Conservation (phyloP, 176 grass and related monocot genomes). For the Raddia guianensis region DNA sequence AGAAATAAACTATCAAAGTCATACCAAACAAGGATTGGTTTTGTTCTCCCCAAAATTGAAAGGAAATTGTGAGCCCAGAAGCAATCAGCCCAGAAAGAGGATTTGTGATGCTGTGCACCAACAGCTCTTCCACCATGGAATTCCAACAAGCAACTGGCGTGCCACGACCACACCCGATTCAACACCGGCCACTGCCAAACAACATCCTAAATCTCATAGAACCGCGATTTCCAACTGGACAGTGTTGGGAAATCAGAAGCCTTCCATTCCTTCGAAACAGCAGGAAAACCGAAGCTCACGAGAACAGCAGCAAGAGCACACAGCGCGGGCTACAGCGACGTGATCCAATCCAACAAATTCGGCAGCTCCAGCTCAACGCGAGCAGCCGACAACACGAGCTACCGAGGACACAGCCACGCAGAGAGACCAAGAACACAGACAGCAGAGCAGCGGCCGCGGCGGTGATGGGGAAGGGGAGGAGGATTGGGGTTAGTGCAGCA, state of each 20-base stretch:
- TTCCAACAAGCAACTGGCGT: neutral
- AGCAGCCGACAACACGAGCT: neutral
- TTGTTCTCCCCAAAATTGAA: neutral
- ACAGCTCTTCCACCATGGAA: neutral
- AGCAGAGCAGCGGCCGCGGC: no score
- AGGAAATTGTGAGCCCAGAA: neutral
- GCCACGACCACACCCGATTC: neutral
- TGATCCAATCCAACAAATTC: neutral
- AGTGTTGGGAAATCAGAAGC: neutral
- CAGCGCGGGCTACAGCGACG: neutral
- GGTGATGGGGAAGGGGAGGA: no score
- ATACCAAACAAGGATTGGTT: neutral
- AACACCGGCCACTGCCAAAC: neutral
- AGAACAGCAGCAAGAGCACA: neutral
- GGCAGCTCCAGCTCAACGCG: conserved; percentile 15
- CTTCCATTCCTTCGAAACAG: neutral
- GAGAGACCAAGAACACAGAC: neutral
- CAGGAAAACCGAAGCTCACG: neutral
- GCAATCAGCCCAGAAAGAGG: neutral
- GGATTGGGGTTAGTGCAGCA: no score
- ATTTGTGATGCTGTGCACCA: neutral
- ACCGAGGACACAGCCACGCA: neutral
- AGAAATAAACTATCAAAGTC: neutral
- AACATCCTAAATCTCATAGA: neutral
- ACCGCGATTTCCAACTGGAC: neutral